phyloP scores from a whole-genome alignment of 257 asterid species.

The Handroanthus guayacan region DNA sequence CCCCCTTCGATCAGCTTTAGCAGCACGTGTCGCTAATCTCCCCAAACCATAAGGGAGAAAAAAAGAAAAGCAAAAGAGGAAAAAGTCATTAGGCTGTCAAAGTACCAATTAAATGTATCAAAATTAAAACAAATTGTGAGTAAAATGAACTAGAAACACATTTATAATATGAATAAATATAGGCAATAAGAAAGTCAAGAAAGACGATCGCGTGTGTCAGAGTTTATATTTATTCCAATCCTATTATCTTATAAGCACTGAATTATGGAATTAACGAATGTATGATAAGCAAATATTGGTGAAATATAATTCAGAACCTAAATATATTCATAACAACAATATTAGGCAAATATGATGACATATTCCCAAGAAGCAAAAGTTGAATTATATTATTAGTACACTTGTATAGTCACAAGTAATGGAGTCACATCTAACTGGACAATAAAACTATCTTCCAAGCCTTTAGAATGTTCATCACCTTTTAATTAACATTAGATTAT shows the following conservation, averaged over 20 bases:
- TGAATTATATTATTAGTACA: not conserved
- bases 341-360: constrained; percentile 8
- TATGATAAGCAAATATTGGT: not conserved
- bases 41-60: constrained; percentile 27
- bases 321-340: not conserved
- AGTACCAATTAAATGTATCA: constrained; percentile 6
- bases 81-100: constrained; percentile 19
- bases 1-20: constrained; percentile 51
- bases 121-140: not conserved
- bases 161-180: not conserved
- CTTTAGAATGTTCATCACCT: not conserved
- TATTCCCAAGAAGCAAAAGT: not conserved
- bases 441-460: not conserved
- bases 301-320: not conserved
- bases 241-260: not conserved
- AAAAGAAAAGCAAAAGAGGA: constrained; percentile 8
- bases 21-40: constrained; percentile 36
- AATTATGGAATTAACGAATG: not conserved
- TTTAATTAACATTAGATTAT: not conserved
- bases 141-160: not conserved
- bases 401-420: not conserved
- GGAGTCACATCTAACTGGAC: not conserved
- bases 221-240: not conserved
- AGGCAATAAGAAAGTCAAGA: constrained; percentile 2
- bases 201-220: constrained; percentile 9